Evolutionary conservation across 208 protist species (phyloP).

Genomic region (Leishmania arabica): DNA sequence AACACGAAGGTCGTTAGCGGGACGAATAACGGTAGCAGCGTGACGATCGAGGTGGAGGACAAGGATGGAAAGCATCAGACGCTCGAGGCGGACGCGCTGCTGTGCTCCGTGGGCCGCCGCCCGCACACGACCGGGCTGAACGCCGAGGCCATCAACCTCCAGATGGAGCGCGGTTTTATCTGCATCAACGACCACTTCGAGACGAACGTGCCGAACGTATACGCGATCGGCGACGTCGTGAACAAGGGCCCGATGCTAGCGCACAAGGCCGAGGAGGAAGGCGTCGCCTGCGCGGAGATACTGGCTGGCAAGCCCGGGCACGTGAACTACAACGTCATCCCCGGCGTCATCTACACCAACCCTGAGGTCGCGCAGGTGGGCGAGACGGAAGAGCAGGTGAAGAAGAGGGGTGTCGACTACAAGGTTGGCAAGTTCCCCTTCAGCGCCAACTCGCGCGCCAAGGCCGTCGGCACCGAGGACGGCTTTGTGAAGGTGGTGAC

Average conservation of each 20-base stretch:
- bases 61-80: constrained; percentile 88
- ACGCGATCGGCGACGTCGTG: constrained; percentile 99
- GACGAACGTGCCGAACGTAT: constrained; percentile 96
- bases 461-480: constrained; percentile 94
- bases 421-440: constrained; percentile 99
- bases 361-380: constrained; percentile 99
- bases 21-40: constrained; percentile 73
- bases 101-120: constrained; percentile 97
- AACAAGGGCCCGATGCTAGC: constrained; percentile 99
- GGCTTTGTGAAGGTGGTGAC: constrained; percentile 98
- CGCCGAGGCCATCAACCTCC: constrained; percentile 93
- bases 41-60: constrained; percentile 90
- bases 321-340: constrained; percentile 99
- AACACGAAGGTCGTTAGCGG: constrained; percentile 91
- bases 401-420: constrained; percentile 92
- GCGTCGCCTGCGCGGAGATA: constrained; percentile 94
- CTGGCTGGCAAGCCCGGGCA: constrained; percentile 93
- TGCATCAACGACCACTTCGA: constrained; percentile 95
- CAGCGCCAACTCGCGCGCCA: constrained; percentile 98
- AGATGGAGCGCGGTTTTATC: constrained; percentile 91
- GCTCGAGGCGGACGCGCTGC: constrained; percentile 92
- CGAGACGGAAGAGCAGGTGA: constrained; percentile 97
- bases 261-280: constrained; percentile 99
- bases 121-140: constrained; percentile 96
- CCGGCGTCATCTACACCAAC: constrained; percentile 99